phyloP scores from a whole-genome alignment of 75 land plant species.

The Picea glauca region DNA sequence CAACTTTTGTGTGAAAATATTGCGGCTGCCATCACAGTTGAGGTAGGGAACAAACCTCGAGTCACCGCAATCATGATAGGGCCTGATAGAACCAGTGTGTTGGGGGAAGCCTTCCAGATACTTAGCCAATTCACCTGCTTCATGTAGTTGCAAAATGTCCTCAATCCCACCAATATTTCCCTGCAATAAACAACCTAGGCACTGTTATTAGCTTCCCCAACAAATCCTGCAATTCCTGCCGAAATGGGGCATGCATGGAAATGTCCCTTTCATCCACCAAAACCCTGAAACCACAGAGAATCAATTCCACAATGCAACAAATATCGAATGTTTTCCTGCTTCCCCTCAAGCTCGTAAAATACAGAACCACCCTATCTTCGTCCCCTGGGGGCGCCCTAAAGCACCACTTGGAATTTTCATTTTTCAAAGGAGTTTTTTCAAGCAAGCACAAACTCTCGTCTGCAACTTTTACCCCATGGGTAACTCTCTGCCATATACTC shows the following conservation, averaged over 20 bases:
- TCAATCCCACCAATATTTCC: conserved; percentile 62
- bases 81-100: too few relatives aligned
- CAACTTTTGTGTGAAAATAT: conserved; percentile 33
- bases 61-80: conserved; percentile 59
- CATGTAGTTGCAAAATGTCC: conserved; percentile 45
- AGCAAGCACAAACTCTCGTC: too few relatives aligned
- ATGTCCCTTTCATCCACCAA: conserved; percentile 58
- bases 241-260: conserved; percentile 46
- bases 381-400: too few relatives aligned
- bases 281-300: conserved; percentile 41
- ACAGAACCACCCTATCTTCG: conserved; percentile 18
- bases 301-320: conserved; percentile 32
- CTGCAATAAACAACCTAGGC: conserved; percentile 44
- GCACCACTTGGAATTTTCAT: too few relatives aligned
- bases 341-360: conserved; percentile 51
- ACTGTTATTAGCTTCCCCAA: conserved; percentile 13
- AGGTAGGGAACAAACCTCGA: conserved; percentile 63
- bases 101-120: conserved; percentile 29
- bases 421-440: too few relatives aligned
- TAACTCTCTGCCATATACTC: too few relatives aligned
- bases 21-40: conserved; percentile 71
- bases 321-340: conserved; percentile 52
- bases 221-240: conserved; percentile 25
- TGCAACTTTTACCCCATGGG: too few relatives aligned
- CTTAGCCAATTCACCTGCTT: conserved; percentile 48